Evolutionary conservation across 2,329 filamentous ascomycete genomes (phyloP).

Genomic region (Alternaria triticina): DNA sequence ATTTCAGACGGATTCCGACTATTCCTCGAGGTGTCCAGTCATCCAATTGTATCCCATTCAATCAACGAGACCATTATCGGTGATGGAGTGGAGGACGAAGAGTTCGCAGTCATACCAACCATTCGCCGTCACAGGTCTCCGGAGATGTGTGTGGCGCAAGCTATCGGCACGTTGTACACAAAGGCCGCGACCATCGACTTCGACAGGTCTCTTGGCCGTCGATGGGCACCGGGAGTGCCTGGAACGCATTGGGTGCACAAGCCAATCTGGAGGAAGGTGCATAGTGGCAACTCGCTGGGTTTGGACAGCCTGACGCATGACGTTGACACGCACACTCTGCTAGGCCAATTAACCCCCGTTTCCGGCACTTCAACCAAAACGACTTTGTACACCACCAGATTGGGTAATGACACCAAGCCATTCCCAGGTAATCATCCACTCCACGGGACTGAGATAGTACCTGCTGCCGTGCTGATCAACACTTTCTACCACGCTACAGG

Average conservation of each 20-base stretch:
- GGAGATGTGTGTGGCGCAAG: not conserved
- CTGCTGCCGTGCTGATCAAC: not conserved
- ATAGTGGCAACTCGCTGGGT: not conserved
- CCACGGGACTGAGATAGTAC: not conserved
- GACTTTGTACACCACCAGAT: not conserved
- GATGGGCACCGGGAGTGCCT: constrained; percentile 15
- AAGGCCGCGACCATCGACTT: not conserved
- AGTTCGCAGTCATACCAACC: not conserved
- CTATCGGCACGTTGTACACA: not conserved
- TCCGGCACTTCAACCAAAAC: not conserved
- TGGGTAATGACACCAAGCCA: not conserved
- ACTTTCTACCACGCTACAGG: not conserved
- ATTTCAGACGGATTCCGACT: constrained; percentile 46
- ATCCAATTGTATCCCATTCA: constrained; percentile 52
- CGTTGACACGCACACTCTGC: constrained; percentile 44
- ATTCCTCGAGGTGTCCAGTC: constrained; percentile 52
- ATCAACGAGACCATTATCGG: constrained; percentile 43
- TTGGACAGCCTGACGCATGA: constrained; percentile 20
- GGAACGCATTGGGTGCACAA: constrained; percentile 33
- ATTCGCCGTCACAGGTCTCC: not conserved
- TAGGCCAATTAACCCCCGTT: constrained; percentile 34
- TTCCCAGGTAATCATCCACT: not conserved
- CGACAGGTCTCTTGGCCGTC: not conserved
- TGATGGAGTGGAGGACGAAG: not conserved
- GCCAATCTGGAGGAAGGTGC: constrained; percentile 21